phyloP scores from a whole-genome alignment of 169 alveolate species.

The Plasmodium coatneyi region DNA sequence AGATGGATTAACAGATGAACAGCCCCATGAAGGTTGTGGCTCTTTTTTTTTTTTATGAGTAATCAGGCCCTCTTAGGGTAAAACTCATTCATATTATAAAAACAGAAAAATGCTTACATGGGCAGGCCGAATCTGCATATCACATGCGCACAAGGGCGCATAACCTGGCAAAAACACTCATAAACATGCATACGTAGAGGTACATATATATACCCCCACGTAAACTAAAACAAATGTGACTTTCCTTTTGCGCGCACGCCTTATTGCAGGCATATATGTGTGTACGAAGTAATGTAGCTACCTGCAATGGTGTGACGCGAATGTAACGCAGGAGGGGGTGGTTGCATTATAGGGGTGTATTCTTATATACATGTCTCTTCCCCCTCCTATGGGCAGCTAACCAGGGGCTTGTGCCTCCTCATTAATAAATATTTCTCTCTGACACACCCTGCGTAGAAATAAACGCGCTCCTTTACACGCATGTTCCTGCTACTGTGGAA shows the following conservation, averaged over 20 bases:
- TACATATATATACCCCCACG: not conserved
- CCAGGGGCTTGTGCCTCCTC: not conserved
- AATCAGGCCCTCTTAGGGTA: not conserved
- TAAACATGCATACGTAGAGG: not conserved
- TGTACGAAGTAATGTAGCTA: not conserved
- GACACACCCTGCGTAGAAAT: not conserved
- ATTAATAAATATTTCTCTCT: not conserved
- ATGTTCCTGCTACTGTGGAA: constrained; percentile 11
- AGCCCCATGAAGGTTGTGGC: not conserved
- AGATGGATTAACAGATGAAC: not conserved
- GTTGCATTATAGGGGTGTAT: not conserved
- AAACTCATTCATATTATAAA: not conserved
- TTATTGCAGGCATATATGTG: not conserved
- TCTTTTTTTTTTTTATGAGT: not conserved
- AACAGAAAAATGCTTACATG: not conserved
- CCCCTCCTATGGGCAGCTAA: not conserved
- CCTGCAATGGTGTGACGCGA: not conserved
- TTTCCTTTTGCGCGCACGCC: not conserved
- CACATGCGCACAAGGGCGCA: not conserved
- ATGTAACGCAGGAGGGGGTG: not conserved
- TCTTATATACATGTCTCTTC: not conserved
- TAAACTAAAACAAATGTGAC: not conserved
- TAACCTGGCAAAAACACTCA: not conserved
- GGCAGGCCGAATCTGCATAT: not conserved
- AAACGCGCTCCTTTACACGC: not conserved